Base-by-base conservation (phyloP, 148 eudicot species). In the Chenopodium album region DNA sequence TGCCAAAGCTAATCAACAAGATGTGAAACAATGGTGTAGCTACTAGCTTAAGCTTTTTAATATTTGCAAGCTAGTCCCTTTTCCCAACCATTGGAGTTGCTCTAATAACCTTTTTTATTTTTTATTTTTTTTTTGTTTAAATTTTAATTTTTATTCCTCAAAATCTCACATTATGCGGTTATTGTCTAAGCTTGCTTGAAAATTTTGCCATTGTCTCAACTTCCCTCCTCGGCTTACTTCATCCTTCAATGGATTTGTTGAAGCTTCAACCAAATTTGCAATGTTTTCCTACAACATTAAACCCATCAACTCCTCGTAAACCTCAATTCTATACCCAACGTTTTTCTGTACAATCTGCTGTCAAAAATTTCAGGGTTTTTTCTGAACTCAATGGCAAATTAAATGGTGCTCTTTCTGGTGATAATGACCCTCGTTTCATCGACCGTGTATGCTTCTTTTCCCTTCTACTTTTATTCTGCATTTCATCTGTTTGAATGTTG, bases 401-500 rank as follows among this genome's bases (percentile, higher is more conserved):
- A n/a, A 93, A 95, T 89, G 92, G 92, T 12, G 92, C 86, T 46
- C 90, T 93, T 37, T 90, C 93, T 34, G 86, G 88, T 44, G 98
- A 95, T 26, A 75, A 88, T 1, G 98, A 95, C 92, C 89, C 98
- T 79, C 92, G 91, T 79, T 88, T 87, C 76, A 69, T 88, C 63
- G 98, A 95, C 84, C 87, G 98, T 85, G 99, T 95, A 88, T 66
- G 81, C 6, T 70, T 64, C 64, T 59, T 2, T 31, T 16, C 64
- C 32, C 20, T 13, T 10, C 16, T 60, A 2, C 47, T 34, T 72
- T 54, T 7, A 31, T 2, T 37, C 50, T 64, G 28, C 11, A 13
- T 46, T 78, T 32, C 52, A 74, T 31, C 4, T 37, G 20, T 41
- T 22, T 17, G 66, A 70, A 50, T 50, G 8, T 50, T 50, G 54